These are phyloP conservation scores for Escovopsis sp. DNA, from an alignment of 2,329 filamentous ascomycete genomes.

Conservation along the genomic window DNA sequence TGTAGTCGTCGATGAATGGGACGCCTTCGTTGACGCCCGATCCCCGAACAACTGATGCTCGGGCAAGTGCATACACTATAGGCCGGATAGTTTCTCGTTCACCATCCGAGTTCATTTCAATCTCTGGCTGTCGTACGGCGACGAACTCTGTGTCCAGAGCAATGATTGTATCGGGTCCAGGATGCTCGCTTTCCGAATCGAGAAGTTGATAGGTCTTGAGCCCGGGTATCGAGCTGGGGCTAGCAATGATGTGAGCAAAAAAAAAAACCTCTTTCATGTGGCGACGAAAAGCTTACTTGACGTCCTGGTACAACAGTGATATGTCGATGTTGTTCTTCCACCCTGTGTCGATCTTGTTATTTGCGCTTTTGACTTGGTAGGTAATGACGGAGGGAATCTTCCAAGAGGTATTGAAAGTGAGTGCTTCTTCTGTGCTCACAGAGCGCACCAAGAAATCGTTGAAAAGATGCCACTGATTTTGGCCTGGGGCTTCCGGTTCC, in stretches of 20 bases:
- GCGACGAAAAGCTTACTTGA: constrained; percentile 25
- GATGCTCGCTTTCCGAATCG: constrained; percentile 44
- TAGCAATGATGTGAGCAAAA: background rate
- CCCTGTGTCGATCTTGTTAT: constrained; percentile 67
- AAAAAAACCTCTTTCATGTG: background rate
- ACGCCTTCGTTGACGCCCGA: constrained; percentile 61
- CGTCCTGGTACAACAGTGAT: constrained; percentile 64
- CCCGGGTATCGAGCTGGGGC: constrained; percentile 11
- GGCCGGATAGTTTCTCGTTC: constrained; percentile 84
- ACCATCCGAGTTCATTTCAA: constrained; percentile 90
- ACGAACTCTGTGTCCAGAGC: constrained; percentile 97
- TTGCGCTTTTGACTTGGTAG: constrained; percentile 69
- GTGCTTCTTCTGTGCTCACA: constrained; percentile 65
- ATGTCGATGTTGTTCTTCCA: constrained; percentile 83
- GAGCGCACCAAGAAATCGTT: constrained; percentile 90
- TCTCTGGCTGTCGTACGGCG: constrained; percentile 79
- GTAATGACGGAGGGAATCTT: constrained; percentile 80
- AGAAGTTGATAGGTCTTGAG: constrained; percentile 47
- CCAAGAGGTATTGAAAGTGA: constrained; percentile 83
- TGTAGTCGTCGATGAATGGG: constrained; percentile 96
- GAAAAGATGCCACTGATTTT: constrained; percentile 84
- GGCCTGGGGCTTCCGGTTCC: constrained; percentile 39
- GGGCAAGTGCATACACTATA: constrained; percentile 79
- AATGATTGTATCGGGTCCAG: constrained; percentile 57
- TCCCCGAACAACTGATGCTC: constrained; percentile 80